Percentiles rank a stretch among this genome's conserved stretches.
Evolutionary conservation across 1,284 basidiomycete species (phyloP).

Genomic region (Caloboletus firmus): DNA sequence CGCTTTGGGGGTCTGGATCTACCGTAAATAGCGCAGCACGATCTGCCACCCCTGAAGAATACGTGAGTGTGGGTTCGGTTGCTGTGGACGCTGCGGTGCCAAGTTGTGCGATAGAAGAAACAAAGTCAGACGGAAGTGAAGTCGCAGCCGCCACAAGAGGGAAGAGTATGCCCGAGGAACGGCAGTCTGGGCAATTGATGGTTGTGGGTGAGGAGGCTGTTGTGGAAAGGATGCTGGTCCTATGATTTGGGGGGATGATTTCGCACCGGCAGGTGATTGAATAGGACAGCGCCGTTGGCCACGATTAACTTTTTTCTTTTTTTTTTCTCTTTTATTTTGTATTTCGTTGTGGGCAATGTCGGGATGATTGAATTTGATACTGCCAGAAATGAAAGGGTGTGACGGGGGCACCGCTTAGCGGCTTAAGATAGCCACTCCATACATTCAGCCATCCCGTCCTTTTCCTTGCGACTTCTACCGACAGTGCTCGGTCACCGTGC

Average conservation of each 20-base stretch:
- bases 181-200: not conserved
- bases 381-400: constrained; percentile 14
- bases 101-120: not conserved
- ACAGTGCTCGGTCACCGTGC: not conserved
- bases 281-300: too few species aligned
- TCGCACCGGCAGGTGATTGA: not conserved
- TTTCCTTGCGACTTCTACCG: constrained; percentile 5
- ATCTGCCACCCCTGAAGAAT: constrained; percentile 2
- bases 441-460: constrained; percentile 5
- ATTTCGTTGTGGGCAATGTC: not conserved
- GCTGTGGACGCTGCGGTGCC: not conserved
- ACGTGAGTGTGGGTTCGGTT: not conserved
- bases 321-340: not conserved
- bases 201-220: constrained; percentile 26
- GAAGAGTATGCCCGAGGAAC: not conserved
- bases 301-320: not conserved
- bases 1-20: constrained; percentile 38
- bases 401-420: constrained; percentile 13
- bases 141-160: not conserved
- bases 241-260: constrained; percentile 3
- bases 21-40: not conserved
- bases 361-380: constrained; percentile 7
- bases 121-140: not conserved
- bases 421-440: constrained; percentile 22
- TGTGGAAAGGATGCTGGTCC: constrained; percentile 28